Evolutionary conservation across 495 filamentous ascomycete species (phyloP).

Genomic region (Penicillium roqueforti): DNA sequence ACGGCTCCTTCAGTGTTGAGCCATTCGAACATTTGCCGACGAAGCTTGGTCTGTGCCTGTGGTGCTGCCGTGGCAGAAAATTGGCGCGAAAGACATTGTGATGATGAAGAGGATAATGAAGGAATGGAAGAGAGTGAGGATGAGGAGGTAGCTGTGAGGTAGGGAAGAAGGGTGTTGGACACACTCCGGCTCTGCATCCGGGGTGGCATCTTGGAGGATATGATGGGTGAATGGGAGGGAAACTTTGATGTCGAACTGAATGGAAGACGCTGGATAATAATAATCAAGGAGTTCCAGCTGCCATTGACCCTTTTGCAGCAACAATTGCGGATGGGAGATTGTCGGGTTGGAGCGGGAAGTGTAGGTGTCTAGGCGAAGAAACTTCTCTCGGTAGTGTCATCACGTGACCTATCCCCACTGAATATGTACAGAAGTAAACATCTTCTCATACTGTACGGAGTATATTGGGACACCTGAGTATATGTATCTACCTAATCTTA

Average conservation of each 20-base stretch:
- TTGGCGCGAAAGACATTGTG: constrained; percentile 30
- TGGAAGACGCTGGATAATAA: background rate
- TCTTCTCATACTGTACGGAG: no score
- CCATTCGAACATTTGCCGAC: constrained; percentile 64
- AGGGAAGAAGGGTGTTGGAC: constrained; percentile 39
- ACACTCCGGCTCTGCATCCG: constrained; percentile 41
- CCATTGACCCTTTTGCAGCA: constrained; percentile 7
- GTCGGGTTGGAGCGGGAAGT: constrained; percentile 13
- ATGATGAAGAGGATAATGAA: constrained; percentile 16
- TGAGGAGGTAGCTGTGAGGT: constrained; percentile 28
- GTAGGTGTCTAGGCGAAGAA: constrained; percentile 29
- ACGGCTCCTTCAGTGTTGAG: constrained; percentile 53
- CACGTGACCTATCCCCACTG: constrained; percentile 24
- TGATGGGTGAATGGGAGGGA: background rate
- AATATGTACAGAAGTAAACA: constrained; percentile 2
- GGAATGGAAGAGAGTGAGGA: constrained; percentile 11
- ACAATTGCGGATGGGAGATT: constrained; percentile 21
- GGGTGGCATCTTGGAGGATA: constrained; percentile 36
- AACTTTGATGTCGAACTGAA: background rate
- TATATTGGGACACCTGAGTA: no score
- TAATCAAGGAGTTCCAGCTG: constrained; percentile 7
- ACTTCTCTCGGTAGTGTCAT: constrained; percentile 39
- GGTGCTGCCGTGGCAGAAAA: constrained; percentile 46
- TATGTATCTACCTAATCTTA: no score
- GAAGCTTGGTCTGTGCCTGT: constrained; percentile 49